Base-by-base conservation (phyloP, 2,329 filamentous ascomycete species). In the Fusarium sacchari region DNA sequence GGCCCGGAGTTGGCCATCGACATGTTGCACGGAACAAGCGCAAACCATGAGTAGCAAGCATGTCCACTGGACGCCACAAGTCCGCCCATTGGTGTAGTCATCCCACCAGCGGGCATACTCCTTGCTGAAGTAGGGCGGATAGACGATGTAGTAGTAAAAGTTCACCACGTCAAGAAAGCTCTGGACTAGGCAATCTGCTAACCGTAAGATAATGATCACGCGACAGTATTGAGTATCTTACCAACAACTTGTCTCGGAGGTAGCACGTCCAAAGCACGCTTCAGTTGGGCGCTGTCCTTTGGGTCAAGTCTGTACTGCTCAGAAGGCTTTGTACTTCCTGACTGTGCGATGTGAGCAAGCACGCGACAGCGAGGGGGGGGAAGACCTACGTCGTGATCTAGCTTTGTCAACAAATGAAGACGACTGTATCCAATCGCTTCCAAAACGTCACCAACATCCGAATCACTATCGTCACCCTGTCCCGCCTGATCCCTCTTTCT, bases 131-230 rank as follows among this genome's bases (percentile, higher is more conserved):
- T 70, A 37, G 18, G 67, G 67, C 7, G 67, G 67, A 10, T 69
- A 69, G 7, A 69, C 67, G 1, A 69, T 69, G 42, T 69, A 69
- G 36, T 69, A 69, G 46, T 69, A 69, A 49, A 69, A 69, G 36
- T 70, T 69, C 26, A 69, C 66, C 5, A 69, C 67, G 20, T 69
- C 67, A 6, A 69, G 67, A 22, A 70, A 69, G 7, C 52, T 59
- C 11, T 70, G 67, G 14, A 69, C 22, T 7, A 69, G 9, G 20
- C 66, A 49, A 37, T 69, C 67, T 69, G 32, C 4, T 34, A 5
- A 17, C 12, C 4, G 52, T 69, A 47, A 69, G 66, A 55, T 18
- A 3, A 20, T 20, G 20, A 40, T 12, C n/a, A n/a, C 40, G 42
- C 14, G 12, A 24, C 0, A 20, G 10, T 7, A 11, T 11, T 20